phyloP scores from a whole-genome alignment of 2,329 filamentous ascomycete species.

The Trichoderma arundinaceum region DNA sequence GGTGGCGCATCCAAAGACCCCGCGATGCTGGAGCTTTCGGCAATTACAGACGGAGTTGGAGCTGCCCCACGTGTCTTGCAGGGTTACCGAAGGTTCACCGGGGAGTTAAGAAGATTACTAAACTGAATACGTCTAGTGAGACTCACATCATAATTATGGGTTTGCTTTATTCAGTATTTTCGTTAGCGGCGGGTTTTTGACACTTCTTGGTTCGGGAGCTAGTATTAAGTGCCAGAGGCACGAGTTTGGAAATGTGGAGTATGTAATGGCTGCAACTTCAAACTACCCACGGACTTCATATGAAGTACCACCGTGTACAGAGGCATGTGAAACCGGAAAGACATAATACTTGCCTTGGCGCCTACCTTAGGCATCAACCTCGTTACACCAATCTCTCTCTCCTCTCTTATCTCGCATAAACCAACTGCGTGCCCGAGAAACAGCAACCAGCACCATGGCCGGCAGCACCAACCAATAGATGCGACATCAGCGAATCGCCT shows the following conservation, averaged over 20 bases:
- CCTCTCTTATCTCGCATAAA: background rate
- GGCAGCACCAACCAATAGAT: too few species aligned
- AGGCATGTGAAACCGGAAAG: too few species aligned
- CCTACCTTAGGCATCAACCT: background rate
- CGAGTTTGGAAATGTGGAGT: too few species aligned
- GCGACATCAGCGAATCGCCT: background rate
- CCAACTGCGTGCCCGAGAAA: background rate
- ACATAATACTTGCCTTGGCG: background rate
- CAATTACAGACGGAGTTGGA: constrained; percentile 39
- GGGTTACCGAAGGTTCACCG: constrained; percentile 21
- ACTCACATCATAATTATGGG: too few species aligned
- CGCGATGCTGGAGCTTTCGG: constrained; percentile 35
- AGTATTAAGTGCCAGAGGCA: too few species aligned
- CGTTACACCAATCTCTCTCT: background rate
- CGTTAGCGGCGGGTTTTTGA: too few species aligned
- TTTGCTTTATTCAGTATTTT: too few species aligned
- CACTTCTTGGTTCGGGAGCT: too few species aligned
- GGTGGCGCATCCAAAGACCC: background rate
- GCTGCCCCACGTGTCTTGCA: constrained; percentile 10
- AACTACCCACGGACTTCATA: too few species aligned
- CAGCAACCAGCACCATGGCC: background rate
- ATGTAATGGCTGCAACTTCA: too few species aligned
- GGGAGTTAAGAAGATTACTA: background rate
- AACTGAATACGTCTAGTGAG: background rate
- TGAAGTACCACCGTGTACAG: too few species aligned